Base-by-base conservation (phyloP, 352 stramenopile species). In the Phytophthora melonis region DNA sequence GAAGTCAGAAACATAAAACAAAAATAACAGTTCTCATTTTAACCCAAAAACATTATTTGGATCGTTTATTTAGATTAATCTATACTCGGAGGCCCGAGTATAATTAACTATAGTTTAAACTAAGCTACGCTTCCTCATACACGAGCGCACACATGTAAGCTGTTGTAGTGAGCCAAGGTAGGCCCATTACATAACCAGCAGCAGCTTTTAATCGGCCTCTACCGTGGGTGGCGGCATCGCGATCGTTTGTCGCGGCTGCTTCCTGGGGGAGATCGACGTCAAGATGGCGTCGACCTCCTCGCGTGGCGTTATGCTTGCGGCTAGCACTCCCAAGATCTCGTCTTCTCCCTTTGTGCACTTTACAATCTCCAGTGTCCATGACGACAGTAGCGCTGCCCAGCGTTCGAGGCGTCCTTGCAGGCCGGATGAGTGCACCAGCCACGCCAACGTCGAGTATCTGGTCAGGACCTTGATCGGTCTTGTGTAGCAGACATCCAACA, bases 321-420 rank as follows among this genome's bases (percentile, higher is more conserved):
- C 58, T 3, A 63, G 1, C 32, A 36, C 23, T 3, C 53, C 41
- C 5, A 66, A 36, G 5, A 60, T 55, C 16, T 65, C 55, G 32
- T 54, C 45, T 11, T 70, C 64, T 1, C 56, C 64, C 9, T 55
- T 63, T 1, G 19, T n/a, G 14, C 55, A 70, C 34, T 60, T 64
- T 16, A 21, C 11, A n/a, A 70, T 60, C 32, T 60, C 55, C 10
- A 70, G 14, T 16, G 56, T 65, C 55, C 64, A 70, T 2, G 7
- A 1, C 4, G 45, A 56, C 2, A 25, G 21, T 1, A 70, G 7
- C 0, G 30, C 63, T 11, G 55, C 43, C 63, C 63, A 64, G 7
- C 10, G 41, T 3, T 14, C 41, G 6, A 49, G 13, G 11, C 41
- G 41, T 21, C 59, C 53, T 32, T 68, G 43, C 0, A 64, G 11